A percentile compares a stretch with the other conserved stretches of the same genome.
phyloP scores from a whole-genome alignment of 805 yeast species.

The Candida chilensis region DNA sequence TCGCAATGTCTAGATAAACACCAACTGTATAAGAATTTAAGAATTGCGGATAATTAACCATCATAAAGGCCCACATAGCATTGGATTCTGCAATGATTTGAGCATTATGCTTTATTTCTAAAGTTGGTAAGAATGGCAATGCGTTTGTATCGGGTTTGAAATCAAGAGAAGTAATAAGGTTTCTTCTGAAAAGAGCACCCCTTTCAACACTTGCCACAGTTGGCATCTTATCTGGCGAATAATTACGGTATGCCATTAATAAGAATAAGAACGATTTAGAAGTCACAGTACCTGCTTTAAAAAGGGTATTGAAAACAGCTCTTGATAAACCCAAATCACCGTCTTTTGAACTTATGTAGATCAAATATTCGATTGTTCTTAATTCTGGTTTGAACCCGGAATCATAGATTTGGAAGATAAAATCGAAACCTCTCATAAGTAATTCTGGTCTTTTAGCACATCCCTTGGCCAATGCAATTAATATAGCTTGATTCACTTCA shows the following conservation, averaged over 20 bases:
- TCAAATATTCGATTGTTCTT: constrained; percentile 54
- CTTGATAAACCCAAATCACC: constrained; percentile 71
- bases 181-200: constrained; percentile 37
- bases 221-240: constrained; percentile 16
- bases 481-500: constrained; percentile 21
- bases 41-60: constrained; percentile 30
- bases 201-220: constrained; percentile 28
- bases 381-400: constrained; percentile 30
- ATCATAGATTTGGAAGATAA: constrained; percentile 54
- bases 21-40: constrained; percentile 35
- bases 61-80: constrained; percentile 61
- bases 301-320: constrained; percentile 47
- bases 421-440: constrained; percentile 65
- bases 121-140: constrained; percentile 68
- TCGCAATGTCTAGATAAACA: constrained; percentile 37
- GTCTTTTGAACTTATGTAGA: constrained; percentile 69
- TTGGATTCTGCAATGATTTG: constrained; percentile 63
- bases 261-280: constrained; percentile 33
- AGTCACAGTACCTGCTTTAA: constrained; percentile 22
- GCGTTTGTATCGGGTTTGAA: constrained; percentile 17
- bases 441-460: constrained; percentile 46
- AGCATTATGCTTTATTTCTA: constrained; percentile 22
- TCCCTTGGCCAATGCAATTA: constrained; percentile 56
- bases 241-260: constrained; percentile 39
- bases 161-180: constrained; percentile 32